Evolutionary conservation across 2,329 filamentous ascomycete species (phyloP).

Genomic region (Cyclaneusma minus): DNA sequence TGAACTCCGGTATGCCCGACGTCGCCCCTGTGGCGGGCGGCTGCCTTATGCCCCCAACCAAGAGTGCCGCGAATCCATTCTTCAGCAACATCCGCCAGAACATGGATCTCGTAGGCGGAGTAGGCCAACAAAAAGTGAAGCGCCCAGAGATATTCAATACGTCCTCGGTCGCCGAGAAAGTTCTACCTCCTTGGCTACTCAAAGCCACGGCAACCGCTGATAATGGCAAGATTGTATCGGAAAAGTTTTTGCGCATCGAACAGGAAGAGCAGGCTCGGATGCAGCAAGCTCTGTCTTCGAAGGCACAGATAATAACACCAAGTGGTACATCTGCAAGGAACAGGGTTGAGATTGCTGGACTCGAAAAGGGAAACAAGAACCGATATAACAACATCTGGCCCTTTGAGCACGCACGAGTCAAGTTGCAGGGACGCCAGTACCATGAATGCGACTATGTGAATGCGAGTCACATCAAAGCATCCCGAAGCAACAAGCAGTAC

Average conservation of each 20-base stretch:
- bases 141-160: constrained; percentile 38
- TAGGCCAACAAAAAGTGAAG: constrained; percentile 60
- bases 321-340: constrained; percentile 9
- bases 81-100: constrained; percentile 95
- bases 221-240: constrained; percentile 64
- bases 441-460: constrained; percentile 89
- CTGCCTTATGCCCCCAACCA: constrained; percentile 60
- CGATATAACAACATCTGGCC: constrained; percentile 96
- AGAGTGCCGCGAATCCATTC: constrained; percentile 68
- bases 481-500: constrained; percentile 76
- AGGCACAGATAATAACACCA: constrained; percentile 38
- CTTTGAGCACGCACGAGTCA: constrained; percentile 85
- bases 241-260: constrained; percentile 75
- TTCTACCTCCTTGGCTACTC: constrained; percentile 62
- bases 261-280: constrained; percentile 80
- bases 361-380: constrained; percentile 91
- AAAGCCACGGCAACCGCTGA: constrained; percentile 50
- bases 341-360: constrained; percentile 72
- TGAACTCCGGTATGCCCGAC: constrained; percentile 28
- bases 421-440: constrained; percentile 48
- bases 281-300: constrained; percentile 58
- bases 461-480: constrained; percentile 70
- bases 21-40: constrained; percentile 76
- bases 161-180: constrained; percentile 24
- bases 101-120: constrained; percentile 84